These are phyloP conservation scores for Arabis alpina DNA, from an alignment of 345 rosid genomes.

Conservation along the genomic window DNA sequence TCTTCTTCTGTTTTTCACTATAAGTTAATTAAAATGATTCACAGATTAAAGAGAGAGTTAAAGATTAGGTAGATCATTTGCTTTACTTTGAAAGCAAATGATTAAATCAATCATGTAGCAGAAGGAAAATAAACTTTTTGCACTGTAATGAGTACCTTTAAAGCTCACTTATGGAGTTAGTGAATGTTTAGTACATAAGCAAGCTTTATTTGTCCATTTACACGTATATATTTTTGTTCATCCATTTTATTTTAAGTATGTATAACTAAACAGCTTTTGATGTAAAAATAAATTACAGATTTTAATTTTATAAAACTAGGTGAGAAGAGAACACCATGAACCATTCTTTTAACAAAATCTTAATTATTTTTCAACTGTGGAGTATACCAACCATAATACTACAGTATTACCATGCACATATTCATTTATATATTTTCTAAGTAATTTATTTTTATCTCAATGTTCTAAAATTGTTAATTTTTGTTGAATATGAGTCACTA, in stretches of 20 bases:
- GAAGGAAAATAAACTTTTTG: slow-evolving; percentile 21
- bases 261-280: slow-evolving; percentile 6
- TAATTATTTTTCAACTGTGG: too few species aligned
- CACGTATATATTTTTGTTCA: background rate
- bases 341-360: background rate
- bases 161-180: slow-evolving; percentile 36
- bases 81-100: slow-evolving; percentile 34
- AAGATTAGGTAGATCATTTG: slow-evolving; percentile 16
- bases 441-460: background rate
- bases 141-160: slow-evolving; percentile 39
- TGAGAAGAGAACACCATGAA: slow-evolving; percentile 22
- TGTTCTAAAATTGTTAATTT: background rate
- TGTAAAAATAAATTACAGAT: background rate
- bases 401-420: slow-evolving; percentile 4
- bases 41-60: slow-evolving; percentile 4
- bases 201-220: slow-evolving; percentile 22
- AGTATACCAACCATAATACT: background rate
- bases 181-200: slow-evolving; percentile 19
- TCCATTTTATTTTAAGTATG: background rate
- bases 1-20: background rate
- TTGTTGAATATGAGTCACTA: background rate
- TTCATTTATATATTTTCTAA: background rate
- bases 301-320: slow-evolving; percentile 1
- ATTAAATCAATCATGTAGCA: slow-evolving; percentile 8
- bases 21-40: background rate